A percentile compares a stretch with the other conserved stretches of the same genome.
Evolutionary conservation across 257 asterid species (phyloP).

Genomic region (Buddleja alternifolia): DNA sequence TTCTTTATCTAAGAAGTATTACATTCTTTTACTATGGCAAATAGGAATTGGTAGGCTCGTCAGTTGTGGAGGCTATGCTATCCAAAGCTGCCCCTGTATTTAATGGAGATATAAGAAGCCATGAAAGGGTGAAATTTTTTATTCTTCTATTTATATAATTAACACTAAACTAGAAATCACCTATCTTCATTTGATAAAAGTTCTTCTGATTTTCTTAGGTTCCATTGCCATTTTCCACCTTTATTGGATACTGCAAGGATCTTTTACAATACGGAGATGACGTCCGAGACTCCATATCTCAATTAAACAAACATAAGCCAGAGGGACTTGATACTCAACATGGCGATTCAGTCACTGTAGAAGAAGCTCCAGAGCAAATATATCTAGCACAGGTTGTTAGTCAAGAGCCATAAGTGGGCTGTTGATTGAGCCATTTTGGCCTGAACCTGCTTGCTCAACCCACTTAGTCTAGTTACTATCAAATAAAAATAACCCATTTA

Average conservation of each 20-base stretch:
- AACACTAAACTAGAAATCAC: constrained; percentile 12
- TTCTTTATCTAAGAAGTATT: constrained; percentile 25
- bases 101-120: constrained; percentile 92
- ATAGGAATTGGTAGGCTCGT: constrained; percentile 71
- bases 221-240: constrained; percentile 71
- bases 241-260: constrained; percentile 79
- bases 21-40: constrained; percentile 24
- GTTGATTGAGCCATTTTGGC: neutral
- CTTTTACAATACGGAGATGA: constrained; percentile 39
- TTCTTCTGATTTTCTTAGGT: constrained; percentile 52
- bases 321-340: constrained; percentile 39
- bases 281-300: constrained; percentile 34
- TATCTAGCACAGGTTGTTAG: constrained; percentile 88
- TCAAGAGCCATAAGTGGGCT: constrained; percentile 12
- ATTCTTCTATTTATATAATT: constrained; percentile 1
- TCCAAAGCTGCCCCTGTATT: constrained; percentile 85
- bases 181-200: constrained; percentile 11
- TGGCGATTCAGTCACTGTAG: constrained; percentile 35
- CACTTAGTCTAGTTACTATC: neutral
- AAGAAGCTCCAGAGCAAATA: constrained; percentile 69
- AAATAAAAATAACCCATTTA: neutral
- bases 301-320: constrained; percentile 37
- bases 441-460: constrained; percentile 1
- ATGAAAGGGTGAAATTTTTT: constrained; percentile 71
- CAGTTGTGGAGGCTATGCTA: constrained; percentile 83